Base-by-base conservation (phyloP, 257 asterid genomes). In the Solanum habrochaites region DNA sequence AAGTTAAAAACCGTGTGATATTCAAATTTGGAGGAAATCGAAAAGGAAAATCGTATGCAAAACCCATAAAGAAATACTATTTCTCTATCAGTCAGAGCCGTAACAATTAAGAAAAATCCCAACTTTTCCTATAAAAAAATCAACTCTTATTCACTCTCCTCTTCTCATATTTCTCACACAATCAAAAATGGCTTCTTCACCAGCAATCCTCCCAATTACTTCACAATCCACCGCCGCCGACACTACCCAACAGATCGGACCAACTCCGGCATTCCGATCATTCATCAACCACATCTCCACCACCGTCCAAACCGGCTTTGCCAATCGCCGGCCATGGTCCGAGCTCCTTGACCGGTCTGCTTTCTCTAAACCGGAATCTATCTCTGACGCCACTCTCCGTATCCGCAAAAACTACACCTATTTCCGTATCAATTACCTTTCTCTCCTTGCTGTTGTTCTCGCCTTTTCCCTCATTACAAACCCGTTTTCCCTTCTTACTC, bases 271-370 rank as follows among this genome's bases (percentile, higher is more conserved):
- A 86, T 86, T 90, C 88, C 95, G 96, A 39, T 75, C 90, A 1
- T 89, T 92, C 89, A 45, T 94, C 85, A 83, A 92, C 90, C 83
- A 91, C 89, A 83, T 94, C 82, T 83, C 93, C 88, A 89, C 88
- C 7, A 93, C 94, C 45, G 91, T 94, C 74, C 94, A 93, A 31
- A 87, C 89, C 89, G 95, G 95, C 85, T 91, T 96, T 78, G 70
- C 96, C 66, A 90, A 88, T 89, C 95, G 96, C 73, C 97, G 98
- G 27, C 97, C 98, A 42, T 94, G 98, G 98, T 62, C 92, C 13
- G 98, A 95, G 86, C 94, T 95, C 73, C 83, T 90, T 77, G 96
- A 93, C 82, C 95, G 96, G n/a, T 90, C 95, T 89, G 95, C 95
- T 85, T 92, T 95, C 88, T 89, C 97, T 86, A 94, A 94, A 89